phyloP scores from a whole-genome alignment of 371 early-diverging fungal genomes.

The Syncephalis fuscata region DNA sequence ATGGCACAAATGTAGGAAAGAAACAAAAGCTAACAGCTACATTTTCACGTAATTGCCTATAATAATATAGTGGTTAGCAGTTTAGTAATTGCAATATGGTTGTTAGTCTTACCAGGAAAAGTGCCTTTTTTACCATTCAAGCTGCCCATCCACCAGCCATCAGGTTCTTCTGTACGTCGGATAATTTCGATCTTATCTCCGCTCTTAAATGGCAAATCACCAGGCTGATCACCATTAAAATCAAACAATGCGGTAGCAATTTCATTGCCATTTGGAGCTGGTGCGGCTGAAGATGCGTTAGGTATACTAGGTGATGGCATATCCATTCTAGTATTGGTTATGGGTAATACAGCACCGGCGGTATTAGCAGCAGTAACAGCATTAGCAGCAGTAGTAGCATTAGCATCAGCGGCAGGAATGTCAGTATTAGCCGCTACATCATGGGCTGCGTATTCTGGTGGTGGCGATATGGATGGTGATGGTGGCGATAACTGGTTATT shows the following conservation, averaged over 20 bases:
- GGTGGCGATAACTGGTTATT: neutral
- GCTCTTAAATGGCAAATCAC: conserved; percentile 35
- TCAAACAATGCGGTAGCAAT: conserved; percentile 38
- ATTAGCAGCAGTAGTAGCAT: neutral
- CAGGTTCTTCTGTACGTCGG: conserved; percentile 21
- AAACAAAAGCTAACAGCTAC: neutral
- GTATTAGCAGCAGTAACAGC: neutral
- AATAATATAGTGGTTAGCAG: neutral
- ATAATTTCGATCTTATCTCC: conserved; percentile 42
- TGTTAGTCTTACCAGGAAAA: conserved; percentile 32
- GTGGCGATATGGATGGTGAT: neutral
- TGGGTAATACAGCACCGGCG: too few relatives aligned
- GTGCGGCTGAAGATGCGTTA: neutral
- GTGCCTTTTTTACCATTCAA: conserved; percentile 32
- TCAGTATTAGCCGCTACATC: neutral
- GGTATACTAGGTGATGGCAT: neutral
- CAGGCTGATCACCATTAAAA: conserved; percentile 34
- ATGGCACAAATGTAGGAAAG: neutral
- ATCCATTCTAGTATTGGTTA: neutral
- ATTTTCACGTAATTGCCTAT: conserved; percentile 8
- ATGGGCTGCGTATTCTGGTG: neutral
- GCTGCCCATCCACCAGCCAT: conserved; percentile 58
- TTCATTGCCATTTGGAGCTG: neutral
- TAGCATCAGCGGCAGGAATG: neutral
- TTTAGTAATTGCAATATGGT: conserved; percentile 17